These are phyloP conservation scores for Ambrosia artemisiifolia DNA, from an alignment of 129 eudicot genomes.

Conservation along the genomic window DNA sequence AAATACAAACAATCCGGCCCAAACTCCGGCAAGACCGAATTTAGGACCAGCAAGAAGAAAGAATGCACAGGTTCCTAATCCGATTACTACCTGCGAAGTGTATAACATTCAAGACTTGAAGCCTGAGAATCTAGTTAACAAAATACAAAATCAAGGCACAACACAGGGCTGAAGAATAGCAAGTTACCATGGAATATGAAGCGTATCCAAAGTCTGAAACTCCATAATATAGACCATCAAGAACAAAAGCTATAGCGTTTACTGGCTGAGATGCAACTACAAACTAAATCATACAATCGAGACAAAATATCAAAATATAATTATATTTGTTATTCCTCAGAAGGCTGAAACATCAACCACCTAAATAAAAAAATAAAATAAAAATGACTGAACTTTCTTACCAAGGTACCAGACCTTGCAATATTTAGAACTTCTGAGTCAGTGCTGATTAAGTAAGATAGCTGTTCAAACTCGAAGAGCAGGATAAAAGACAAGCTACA, in stretches of 20 bases:
- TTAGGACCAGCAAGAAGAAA: constrained; percentile 58
- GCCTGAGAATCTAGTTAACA: constrained; percentile 1
- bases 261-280: constrained; percentile 92
- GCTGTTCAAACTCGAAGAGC: constrained; percentile 60
- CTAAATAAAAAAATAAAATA: not conserved
- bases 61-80: constrained; percentile 56
- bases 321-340: not conserved
- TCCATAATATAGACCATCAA: constrained; percentile 96
- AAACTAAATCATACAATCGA: constrained; percentile 45
- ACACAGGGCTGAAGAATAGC: not conserved
- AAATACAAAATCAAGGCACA: not conserved
- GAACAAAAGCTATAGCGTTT: constrained; percentile 93
- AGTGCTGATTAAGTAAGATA: constrained; percentile 60
- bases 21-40: constrained; percentile 79
- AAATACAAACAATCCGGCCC: constrained; percentile 85
- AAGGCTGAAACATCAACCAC: not conserved
- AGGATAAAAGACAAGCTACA: constrained; percentile 53
- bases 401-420: constrained; percentile 85
- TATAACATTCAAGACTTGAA: not conserved
- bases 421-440: constrained; percentile 68
- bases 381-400: constrained; percentile 28
- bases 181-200: constrained; percentile 80
- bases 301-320: not conserved
- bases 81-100: constrained; percentile 56
- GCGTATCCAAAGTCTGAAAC: constrained; percentile 87